phyloP scores from a whole-genome alignment of 169 alveolate species.

The Plasmodium ovale region DNA sequence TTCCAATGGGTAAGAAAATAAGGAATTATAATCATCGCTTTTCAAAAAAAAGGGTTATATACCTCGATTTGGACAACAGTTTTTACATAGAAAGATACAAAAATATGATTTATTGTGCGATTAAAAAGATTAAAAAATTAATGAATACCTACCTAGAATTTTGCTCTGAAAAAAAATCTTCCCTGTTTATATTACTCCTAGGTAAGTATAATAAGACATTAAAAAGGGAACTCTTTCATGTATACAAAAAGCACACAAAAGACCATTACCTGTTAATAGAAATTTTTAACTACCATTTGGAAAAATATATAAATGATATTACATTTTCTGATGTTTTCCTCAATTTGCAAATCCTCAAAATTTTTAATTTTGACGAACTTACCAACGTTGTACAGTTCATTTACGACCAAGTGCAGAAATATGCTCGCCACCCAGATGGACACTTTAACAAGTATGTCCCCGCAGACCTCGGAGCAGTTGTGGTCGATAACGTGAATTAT shows the following conservation, averaged over 20 bases:
- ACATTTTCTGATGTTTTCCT: constrained; percentile 46
- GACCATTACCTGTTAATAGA: constrained; percentile 17
- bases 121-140: constrained; percentile 61
- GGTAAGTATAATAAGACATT: neutral
- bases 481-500: constrained; percentile 56
- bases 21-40: neutral
- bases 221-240: neutral
- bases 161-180: constrained; percentile 24
- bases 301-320: constrained; percentile 26
- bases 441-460: constrained; percentile 62
- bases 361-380: constrained; percentile 55
- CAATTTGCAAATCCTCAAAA: constrained; percentile 60
- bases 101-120: constrained; percentile 60
- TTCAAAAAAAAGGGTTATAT: constrained; percentile 48
- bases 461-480: constrained; percentile 35
- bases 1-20: neutral
- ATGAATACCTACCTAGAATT: constrained; percentile 22
- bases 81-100: constrained; percentile 68
- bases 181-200: constrained; percentile 33
- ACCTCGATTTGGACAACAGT: constrained; percentile 64
- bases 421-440: neutral
- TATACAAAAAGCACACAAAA: constrained; percentile 4
- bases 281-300: constrained; percentile 34
- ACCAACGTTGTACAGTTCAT: constrained; percentile 34
- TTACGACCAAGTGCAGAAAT: constrained; percentile 25